These are phyloP conservation scores for Lentinula raphanica DNA, from an alignment of 768 basidiomycete genomes.

Conservation along the genomic window DNA sequence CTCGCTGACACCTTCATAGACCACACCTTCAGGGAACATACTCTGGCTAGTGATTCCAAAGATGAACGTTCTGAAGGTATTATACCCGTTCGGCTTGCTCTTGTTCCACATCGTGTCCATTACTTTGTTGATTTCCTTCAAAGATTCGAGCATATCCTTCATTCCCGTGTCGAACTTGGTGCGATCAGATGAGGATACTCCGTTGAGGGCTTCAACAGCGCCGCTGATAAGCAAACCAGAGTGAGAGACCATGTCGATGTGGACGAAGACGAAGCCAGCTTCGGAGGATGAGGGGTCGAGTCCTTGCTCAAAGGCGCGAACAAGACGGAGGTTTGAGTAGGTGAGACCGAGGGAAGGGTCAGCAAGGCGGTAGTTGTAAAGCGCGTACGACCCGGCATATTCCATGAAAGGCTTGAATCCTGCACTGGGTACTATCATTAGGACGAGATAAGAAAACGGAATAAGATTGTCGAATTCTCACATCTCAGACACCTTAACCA, in stretches of 20 bases:
- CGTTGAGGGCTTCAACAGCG: conserved; percentile 19
- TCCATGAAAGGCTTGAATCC: conserved; percentile 28
- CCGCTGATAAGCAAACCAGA: conserved; percentile 21
- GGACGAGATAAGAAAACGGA: not conserved
- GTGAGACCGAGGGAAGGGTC: conserved; percentile 19
- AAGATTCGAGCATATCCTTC: conserved; percentile 11
- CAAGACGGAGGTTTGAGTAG: conserved; percentile 26
- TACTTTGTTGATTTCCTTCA: conserved; percentile 13
- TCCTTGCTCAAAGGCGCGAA: conserved; percentile 28
- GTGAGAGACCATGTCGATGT: conserved; percentile 24
- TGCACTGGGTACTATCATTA: conserved; percentile 9
- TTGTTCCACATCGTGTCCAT: conserved; percentile 25
- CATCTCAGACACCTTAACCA: conserved; percentile 21
- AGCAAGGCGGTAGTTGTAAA: conserved; percentile 20
- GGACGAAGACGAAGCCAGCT: conserved; percentile 21
- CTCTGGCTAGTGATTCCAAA: conserved; percentile 26
- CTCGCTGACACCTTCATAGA: conserved; percentile 26
- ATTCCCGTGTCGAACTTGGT: conserved; percentile 18
- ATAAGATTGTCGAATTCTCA: conserved; percentile 5
- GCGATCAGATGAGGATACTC: conserved; percentile 15
- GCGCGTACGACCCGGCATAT: conserved; percentile 26
- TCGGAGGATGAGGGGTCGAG: conserved; percentile 19
- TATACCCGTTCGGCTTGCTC: conserved; percentile 23
- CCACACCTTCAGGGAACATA: conserved; percentile 28
- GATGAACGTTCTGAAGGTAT: conserved; percentile 29